Evolutionary conservation across 2,329 filamentous ascomycete species (phyloP), one percentile per base, ranked within the genome.

Genomic region (Trichoderma koningiopsis): DNA sequence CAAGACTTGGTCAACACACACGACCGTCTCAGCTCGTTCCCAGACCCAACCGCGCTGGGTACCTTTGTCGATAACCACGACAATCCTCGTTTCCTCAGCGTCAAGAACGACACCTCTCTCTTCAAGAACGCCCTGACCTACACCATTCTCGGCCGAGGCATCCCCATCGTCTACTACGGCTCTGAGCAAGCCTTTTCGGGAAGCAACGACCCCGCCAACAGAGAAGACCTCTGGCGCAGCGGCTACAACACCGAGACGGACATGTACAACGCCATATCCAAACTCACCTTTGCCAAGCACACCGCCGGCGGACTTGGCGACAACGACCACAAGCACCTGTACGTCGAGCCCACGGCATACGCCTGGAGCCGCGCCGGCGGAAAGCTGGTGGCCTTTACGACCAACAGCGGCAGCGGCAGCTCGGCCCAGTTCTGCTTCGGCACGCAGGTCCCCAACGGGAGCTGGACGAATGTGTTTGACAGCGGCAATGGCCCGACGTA

Each of bases 121-220:
- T 84, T 88, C 57, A 86, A 87, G 76, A 91, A 91, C 73, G 83
- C 86, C 5, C 81, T 91, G 52, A 83, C 87, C 0, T 90, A 87
- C 73, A 86, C 85, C n/a, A 83, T 91, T 35, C 83, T 91, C 22
- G 81, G 81, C 2, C 82, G 89, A 67, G 89, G 89, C 24, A 86
- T 91, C 49, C 88, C 88, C 1, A 87, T 90, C 68, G 82, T 91
- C 40, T 91, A 91, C 77, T 85, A 89, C 72, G 89, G 89, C 33
- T 87, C 89, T 71, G 89, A 91, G 77, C 89, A 91, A 74, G 86
- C 85, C 70, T 88, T 84, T 75, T 76, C 80, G 2, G 82, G 81
- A n/a, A 81, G 76, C 47, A 78, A 78, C 57, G 86, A 86, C 10
- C 78, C 82, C 0, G 82, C 81, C 62, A 85, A 85, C 73, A 85